These are phyloP conservation scores for Sicyos baderoa DNA, from an alignment of 306 rosid species.

Conservation along the genomic window DNA sequence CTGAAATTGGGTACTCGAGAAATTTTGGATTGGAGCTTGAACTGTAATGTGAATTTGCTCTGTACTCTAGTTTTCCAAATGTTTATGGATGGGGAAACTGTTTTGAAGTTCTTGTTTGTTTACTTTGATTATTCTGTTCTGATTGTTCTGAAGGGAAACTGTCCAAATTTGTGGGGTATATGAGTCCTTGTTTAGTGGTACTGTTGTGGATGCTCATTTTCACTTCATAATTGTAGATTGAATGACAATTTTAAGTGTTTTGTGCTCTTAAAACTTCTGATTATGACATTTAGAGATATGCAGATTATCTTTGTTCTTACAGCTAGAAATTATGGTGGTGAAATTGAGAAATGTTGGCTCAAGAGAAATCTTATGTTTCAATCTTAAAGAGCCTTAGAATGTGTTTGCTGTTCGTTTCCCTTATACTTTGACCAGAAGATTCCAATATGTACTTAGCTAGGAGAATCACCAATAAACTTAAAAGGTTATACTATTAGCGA, in stretches of 20 bases:
- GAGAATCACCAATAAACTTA: neutral
- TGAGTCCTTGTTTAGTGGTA: neutral
- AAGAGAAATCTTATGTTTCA: slow-evolving; percentile 5
- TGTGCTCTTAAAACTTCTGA: neutral
- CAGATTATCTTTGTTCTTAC: neutral
- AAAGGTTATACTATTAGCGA: neutral
- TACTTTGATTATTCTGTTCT: slow-evolving; percentile 12
- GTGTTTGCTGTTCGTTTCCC: neutral
- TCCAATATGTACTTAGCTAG: neutral
- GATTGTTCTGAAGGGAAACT: neutral
- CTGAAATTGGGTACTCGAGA: neutral
- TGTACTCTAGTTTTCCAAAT: neutral
- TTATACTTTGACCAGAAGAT: neutral
- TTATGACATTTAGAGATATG: neutral
- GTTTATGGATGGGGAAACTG: slow-evolving; percentile 2
- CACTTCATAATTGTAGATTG: neutral
- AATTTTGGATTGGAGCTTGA: neutral
- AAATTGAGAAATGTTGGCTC: neutral
- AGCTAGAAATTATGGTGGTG: neutral
- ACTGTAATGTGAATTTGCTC: slow-evolving; percentile 12
- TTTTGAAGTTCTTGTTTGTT: neutral
- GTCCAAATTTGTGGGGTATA: slow-evolving; percentile 6
- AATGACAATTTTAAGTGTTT: neutral
- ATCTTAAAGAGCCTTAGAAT: neutral
- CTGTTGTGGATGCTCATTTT: neutral